Percentiles rank a stretch among this genome's conserved stretches.
Conservation (phyloP, 2,329 filamentous ascomycete species). For the Hymenoscyphus infarciens region DNA sequence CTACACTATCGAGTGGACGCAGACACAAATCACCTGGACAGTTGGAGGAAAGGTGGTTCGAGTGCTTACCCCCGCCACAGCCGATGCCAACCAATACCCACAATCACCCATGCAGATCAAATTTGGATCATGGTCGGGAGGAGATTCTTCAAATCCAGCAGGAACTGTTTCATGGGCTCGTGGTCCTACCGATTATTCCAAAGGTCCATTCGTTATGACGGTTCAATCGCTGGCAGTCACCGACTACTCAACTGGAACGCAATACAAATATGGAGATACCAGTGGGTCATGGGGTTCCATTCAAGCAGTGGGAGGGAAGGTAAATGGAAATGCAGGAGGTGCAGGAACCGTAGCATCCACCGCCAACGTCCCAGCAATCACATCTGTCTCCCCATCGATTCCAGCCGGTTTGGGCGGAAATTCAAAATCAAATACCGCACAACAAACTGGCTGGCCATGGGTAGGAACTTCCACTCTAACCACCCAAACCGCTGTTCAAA, state of each 20-base stretch:
- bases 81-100: slow-evolving; percentile 74
- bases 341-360: slow-evolving; percentile 41
- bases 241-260: slow-evolving; percentile 88
- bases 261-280: slow-evolving; percentile 78
- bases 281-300: slow-evolving; percentile 82
- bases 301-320: slow-evolving; percentile 68
- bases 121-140: slow-evolving; percentile 88
- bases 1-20: slow-evolving; percentile 90
- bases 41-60: slow-evolving; percentile 76
- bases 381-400: slow-evolving; percentile 59
- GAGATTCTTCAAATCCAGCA: slow-evolving; percentile 68
- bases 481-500: slow-evolving; percentile 40
- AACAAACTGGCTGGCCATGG: slow-evolving; percentile 67
- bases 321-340: slow-evolving; percentile 60
- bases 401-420: slow-evolving; percentile 65
- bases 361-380: slow-evolving; percentile 61
- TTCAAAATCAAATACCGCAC: slow-evolving; percentile 49
- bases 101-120: slow-evolving; percentile 95
- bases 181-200: slow-evolving; percentile 76
- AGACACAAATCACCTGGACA: slow-evolving; percentile 79
- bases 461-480: slow-evolving; percentile 51
- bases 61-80: slow-evolving; percentile 65
- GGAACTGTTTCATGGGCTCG: slow-evolving; percentile 91
- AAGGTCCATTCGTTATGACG: slow-evolving; percentile 83
- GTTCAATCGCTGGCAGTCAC: slow-evolving; percentile 72